Evolutionary conservation across 305 asterid genomes (phyloP).

Genomic region (Solanum hybrid): DNA sequence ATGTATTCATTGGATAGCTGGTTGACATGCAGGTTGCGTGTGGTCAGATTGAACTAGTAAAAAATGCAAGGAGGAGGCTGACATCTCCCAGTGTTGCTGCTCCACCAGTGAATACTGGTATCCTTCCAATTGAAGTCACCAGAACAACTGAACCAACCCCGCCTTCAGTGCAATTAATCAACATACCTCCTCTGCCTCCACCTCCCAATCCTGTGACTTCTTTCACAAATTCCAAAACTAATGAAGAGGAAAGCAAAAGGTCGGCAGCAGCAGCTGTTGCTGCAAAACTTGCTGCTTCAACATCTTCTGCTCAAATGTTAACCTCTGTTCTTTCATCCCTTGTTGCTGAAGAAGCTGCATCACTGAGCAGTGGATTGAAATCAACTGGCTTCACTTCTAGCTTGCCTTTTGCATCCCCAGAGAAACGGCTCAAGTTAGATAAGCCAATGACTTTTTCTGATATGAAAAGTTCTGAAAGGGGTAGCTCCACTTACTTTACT

Average conservation of each 20-base stretch:
- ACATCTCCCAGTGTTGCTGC: constrained; percentile 20
- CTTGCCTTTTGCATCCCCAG: constrained; percentile 32
- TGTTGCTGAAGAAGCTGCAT: constrained; percentile 90
- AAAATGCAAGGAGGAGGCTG: constrained; percentile 36
- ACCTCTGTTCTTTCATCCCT: constrained; percentile 86
- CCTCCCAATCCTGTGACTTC: constrained; percentile 28
- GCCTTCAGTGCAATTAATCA: constrained; percentile 24
- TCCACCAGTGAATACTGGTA: constrained; percentile 18
- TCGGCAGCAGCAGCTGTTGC: constrained; percentile 89
- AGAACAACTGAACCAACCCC: constrained; percentile 22
- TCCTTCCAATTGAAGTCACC: constrained; percentile 21
- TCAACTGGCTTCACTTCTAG: constrained; percentile 26
- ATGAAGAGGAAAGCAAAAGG: constrained; percentile 68
- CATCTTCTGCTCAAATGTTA: constrained; percentile 92
- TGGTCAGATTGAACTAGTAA: constrained; percentile 48
- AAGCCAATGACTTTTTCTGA: constrained; percentile 35
- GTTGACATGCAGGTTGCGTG: constrained; percentile 52
- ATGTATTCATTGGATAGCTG: not conserved
- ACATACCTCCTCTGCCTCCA: constrained; percentile 23
- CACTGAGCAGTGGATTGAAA: constrained; percentile 51
- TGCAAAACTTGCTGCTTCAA: constrained; percentile 83
- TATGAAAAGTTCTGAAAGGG: constrained; percentile 35
- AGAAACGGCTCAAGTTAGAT: constrained; percentile 60
- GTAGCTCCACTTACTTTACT: constrained; percentile 32
- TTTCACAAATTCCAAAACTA: constrained; percentile 26